A percentile compares a stretch with the other conserved stretches of the same genome.
Evolutionary conservation across 78 protist genomes (phyloP).

Genomic region (Abeoforma whisleri): DNA sequence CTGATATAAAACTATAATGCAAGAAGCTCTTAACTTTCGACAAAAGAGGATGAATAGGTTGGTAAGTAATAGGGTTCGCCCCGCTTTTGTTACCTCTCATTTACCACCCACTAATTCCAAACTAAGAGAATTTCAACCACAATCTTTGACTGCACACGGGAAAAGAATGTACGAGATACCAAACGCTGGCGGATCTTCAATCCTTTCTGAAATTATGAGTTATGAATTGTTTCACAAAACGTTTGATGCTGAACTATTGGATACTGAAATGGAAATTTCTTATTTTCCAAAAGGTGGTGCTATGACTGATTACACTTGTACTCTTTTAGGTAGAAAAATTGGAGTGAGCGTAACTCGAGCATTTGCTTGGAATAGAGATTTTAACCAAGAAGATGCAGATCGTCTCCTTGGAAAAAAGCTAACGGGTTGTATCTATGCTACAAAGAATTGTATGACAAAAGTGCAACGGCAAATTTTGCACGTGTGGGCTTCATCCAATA

Average conservation of each 20-base stretch:
- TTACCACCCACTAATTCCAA: too few relatives aligned
- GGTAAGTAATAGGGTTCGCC: too few relatives aligned
- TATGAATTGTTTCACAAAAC: constrained; percentile 21
- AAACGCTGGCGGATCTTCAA: constrained; percentile 49
- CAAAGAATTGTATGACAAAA: background rate
- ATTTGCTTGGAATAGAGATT: background rate
- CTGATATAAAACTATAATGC: too few relatives aligned
- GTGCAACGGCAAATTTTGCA: constrained; percentile 45
- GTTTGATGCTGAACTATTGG: constrained; percentile 30
- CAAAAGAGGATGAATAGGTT: too few relatives aligned
- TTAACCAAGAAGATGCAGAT: constrained; percentile 19
- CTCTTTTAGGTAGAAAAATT: background rate
- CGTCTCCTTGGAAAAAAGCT: constrained; percentile 42
- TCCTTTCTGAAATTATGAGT: constrained; percentile 31
- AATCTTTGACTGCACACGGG: too few relatives aligned
- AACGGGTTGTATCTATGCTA: background rate
- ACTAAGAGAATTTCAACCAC: too few relatives aligned
- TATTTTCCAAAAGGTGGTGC: constrained; percentile 16
- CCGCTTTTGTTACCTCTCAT: too few relatives aligned
- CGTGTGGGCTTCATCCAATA: constrained; percentile 6
- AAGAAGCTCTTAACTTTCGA: too few relatives aligned
- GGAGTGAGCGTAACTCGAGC: constrained; percentile 58
- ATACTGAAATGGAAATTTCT: constrained; percentile 51
- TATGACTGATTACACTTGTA: constrained; percentile 47
- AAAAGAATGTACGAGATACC: constrained; percentile 12